Evolutionary conservation across 2,329 filamentous ascomycete genomes (phyloP).

Genomic region (Diaporthe sp.): DNA sequence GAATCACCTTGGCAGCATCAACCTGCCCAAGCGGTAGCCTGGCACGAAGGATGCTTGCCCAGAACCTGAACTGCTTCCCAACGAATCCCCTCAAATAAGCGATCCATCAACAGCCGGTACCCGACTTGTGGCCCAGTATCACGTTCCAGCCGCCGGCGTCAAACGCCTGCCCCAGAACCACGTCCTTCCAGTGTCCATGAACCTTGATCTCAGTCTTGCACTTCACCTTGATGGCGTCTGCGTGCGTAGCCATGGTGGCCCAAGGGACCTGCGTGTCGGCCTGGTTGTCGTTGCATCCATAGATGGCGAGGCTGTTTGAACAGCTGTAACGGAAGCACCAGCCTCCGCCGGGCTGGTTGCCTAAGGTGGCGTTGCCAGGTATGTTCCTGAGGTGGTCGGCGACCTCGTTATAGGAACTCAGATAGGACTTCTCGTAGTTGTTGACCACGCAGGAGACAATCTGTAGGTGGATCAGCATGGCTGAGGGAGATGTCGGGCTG

Average conservation of each 20-base stretch:
- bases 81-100: too few relatives aligned
- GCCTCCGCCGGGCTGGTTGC: constrained; percentile 4
- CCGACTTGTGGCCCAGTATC: background rate
- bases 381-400: background rate
- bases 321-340: constrained; percentile 35
- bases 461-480: background rate
- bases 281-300: constrained; percentile 35
- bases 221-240: constrained; percentile 18
- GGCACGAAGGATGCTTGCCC: background rate
- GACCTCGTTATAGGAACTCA: background rate
- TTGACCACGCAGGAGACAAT: background rate
- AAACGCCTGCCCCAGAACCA: constrained; percentile 25
- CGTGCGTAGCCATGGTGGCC: constrained; percentile 30
- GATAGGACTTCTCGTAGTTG: background rate
- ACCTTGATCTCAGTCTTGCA: background rate
- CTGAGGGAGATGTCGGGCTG: background rate
- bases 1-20: background rate
- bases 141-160: constrained; percentile 28
- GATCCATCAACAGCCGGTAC: background rate
- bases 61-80: background rate
- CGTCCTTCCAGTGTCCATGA: background rate
- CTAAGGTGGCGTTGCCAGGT: constrained; percentile 15
- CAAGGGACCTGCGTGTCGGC: background rate
- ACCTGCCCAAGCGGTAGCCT: background rate
- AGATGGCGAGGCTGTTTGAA: constrained; percentile 6